phyloP scores from a whole-genome alignment of 768 basidiomycete species.

The Albatrellus ellisii region DNA sequence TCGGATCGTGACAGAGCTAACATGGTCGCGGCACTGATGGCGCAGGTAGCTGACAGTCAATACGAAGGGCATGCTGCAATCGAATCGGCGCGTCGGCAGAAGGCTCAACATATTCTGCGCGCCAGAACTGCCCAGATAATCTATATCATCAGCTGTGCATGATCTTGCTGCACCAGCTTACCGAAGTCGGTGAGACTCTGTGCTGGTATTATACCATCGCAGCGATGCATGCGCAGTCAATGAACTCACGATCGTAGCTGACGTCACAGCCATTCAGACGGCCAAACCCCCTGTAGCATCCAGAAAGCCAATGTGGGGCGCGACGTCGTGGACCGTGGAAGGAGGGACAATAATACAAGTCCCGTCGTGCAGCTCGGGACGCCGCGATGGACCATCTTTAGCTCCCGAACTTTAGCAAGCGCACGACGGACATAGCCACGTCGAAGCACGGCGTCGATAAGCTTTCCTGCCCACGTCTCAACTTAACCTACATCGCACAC shows the following conservation, averaged over 20 bases:
- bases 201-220: constrained; percentile 70
- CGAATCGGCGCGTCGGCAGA: too few relatives aligned
- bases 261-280: constrained; percentile 82
- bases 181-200: too few relatives aligned
- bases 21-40: too few relatives aligned
- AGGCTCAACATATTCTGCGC: too few relatives aligned
- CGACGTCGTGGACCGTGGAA: constrained; percentile 43
- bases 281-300: constrained; percentile 58
- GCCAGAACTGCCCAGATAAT: too few relatives aligned
- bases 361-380: constrained; percentile 59
- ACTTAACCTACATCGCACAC: too few relatives aligned
- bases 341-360: constrained; percentile 54
- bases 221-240: constrained; percentile 85
- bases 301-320: constrained; percentile 32
- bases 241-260: constrained; percentile 89
- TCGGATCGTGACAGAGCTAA: too few relatives aligned
- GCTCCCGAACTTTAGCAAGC: constrained; percentile 63
- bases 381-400: constrained; percentile 73
- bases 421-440: constrained; percentile 88
- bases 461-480: too few relatives aligned
- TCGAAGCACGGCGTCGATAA: constrained; percentile 82
- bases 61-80: too few relatives aligned
- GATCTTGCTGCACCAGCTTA: too few relatives aligned
- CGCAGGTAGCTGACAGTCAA: too few relatives aligned
- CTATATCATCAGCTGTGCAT: too few relatives aligned